phyloP scores from a whole-genome alignment of 352 stramenopile genomes.

The Peronospora destructor region DNA sequence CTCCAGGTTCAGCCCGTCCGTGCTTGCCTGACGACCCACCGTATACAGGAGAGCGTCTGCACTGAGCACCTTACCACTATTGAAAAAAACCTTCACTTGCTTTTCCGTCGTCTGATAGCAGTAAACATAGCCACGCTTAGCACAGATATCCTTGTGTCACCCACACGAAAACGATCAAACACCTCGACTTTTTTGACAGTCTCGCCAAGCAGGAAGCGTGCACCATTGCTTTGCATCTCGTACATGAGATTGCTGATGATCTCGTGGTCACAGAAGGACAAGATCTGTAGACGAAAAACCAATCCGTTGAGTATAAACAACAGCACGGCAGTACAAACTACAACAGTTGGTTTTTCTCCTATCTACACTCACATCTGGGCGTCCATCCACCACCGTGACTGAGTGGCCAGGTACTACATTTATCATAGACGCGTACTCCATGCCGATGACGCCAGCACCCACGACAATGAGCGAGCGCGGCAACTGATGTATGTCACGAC shows the following conservation, averaged over 20 bases:
- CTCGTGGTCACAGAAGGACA: conserved; percentile 82
- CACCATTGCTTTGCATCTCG: conserved; percentile 85
- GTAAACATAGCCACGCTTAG: conserved; percentile 2
- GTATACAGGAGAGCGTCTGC: conserved; percentile 79
- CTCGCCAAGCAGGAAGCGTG: conserved; percentile 79
- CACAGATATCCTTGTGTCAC: background rate
- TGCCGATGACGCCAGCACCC: conserved; percentile 84
- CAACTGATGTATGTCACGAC: conserved; percentile 52
- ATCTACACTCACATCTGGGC: conserved; percentile 43
- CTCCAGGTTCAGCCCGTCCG: conserved; percentile 78
- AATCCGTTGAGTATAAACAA: background rate
- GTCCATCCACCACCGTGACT: conserved; percentile 82
- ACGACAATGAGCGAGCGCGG: conserved; percentile 76
- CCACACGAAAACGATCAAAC: background rate
- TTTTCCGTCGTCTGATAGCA: conserved; percentile 36
- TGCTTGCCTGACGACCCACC: conserved; percentile 70
- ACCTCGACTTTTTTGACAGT: conserved; percentile 70
- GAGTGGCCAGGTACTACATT: conserved; percentile 82
- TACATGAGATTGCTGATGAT: conserved; percentile 85
- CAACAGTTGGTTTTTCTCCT: background rate
- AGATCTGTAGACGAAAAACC: conserved; percentile 33
- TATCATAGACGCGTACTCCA: conserved; percentile 89
- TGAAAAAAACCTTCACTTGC: conserved; percentile 65
- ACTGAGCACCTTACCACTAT: conserved; percentile 63
- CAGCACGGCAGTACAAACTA: background rate